These are phyloP conservation scores for Sarcomyxa edulis DNA, from an alignment of 768 basidiomycete genomes.

Conservation along the genomic window DNA sequence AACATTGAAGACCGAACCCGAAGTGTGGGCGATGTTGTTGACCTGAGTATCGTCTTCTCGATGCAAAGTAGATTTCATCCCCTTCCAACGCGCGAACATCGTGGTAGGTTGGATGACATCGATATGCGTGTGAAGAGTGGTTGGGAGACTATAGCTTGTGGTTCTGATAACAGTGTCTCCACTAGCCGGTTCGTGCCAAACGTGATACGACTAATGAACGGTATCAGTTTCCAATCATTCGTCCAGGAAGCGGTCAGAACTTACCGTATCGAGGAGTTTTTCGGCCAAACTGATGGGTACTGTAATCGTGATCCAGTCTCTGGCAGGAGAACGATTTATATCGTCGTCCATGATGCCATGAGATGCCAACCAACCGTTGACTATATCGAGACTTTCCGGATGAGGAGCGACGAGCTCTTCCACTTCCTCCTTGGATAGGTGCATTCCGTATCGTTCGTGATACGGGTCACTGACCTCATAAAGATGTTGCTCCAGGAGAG, in stretches of 20 bases:
- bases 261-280: conserved; percentile 65
- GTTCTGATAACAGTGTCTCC: conserved; percentile 59
- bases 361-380: conserved; percentile 56
- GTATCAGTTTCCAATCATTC: not conserved
- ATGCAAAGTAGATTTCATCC: conserved; percentile 35
- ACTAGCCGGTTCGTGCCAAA: conserved; percentile 50
- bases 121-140: conserved; percentile 50
- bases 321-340: conserved; percentile 52
- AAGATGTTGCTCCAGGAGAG: conserved; percentile 42
- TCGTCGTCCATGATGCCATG: conserved; percentile 47
- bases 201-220: conserved; percentile 47
- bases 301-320: conserved; percentile 63
- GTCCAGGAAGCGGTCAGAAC: conserved; percentile 12
- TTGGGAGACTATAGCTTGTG: conserved; percentile 64
- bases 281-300: conserved; percentile 59
- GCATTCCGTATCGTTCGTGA: conserved; percentile 48
- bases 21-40: conserved; percentile 6
- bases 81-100: conserved; percentile 48
- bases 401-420: conserved; percentile 58
- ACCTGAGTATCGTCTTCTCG: conserved; percentile 15
- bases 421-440: conserved; percentile 62
- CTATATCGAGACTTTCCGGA: conserved; percentile 42
- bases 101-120: conserved; percentile 73
- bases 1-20: conserved; percentile 1
- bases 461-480: conserved; percentile 55